Conservation (phyloP, 768 basidiomycete species). For the Leucocoprinus leucothites region DNA sequence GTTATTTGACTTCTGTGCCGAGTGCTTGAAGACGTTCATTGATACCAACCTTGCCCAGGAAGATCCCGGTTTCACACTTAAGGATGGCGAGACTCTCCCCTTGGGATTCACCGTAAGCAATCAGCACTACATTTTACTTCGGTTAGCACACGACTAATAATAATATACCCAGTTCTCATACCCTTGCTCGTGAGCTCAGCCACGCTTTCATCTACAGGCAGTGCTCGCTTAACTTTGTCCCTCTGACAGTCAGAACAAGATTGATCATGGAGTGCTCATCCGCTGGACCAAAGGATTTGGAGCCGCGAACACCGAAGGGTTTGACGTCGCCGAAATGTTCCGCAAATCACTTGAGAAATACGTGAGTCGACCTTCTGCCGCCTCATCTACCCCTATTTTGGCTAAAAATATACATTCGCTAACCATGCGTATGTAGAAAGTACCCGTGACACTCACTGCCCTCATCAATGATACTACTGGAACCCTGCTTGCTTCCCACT, state of each 20-base stretch:
- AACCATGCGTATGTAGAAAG: slow-evolving; percentile 49
- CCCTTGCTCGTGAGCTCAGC: slow-evolving; percentile 74
- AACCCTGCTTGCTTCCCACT: slow-evolving; percentile 94
- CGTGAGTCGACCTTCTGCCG: slow-evolving; percentile 41
- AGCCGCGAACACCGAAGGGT: slow-evolving; percentile 85
- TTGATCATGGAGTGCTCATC: slow-evolving; percentile 92
- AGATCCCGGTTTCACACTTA: slow-evolving; percentile 43
- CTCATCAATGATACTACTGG: slow-evolving; percentile 98
- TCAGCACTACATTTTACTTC: background rate
- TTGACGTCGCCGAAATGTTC: slow-evolving; percentile 94
- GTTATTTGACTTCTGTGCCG: slow-evolving; percentile 96
- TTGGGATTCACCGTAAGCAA: slow-evolving; percentile 88
- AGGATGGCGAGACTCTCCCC: slow-evolving; percentile 60
- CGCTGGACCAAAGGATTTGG: slow-evolving; percentile 99
- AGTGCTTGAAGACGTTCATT: slow-evolving; percentile 88
- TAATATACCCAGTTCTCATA: slow-evolving; percentile 76
- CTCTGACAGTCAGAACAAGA: slow-evolving; percentile 72
- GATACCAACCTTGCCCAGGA: slow-evolving; percentile 58
- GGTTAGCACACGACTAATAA: slow-evolving; percentile 12
- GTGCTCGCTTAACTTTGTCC: background rate
- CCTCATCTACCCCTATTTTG: background rate
- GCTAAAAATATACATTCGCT: background rate
- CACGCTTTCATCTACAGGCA: background rate
- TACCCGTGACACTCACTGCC: slow-evolving; percentile 82
- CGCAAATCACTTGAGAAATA: slow-evolving; percentile 72